Conservation (phyloP, 176 grass and related monocot species). For the Tillandsia fasciculata region DNA sequence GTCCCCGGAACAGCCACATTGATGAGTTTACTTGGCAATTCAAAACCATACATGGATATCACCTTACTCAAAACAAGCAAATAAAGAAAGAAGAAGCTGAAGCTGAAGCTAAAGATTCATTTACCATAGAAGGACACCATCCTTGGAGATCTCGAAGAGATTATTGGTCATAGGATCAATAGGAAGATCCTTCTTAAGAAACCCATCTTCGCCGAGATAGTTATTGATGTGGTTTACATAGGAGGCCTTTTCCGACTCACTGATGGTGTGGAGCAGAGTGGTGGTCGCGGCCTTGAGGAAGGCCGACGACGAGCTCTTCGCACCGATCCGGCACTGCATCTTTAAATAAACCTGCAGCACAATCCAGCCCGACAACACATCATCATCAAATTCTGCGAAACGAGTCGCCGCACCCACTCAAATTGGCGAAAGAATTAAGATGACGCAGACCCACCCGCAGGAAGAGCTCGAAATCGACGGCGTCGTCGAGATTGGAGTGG, state of each 20-base stretch:
- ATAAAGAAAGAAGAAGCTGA: not conserved
- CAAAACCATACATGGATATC: not conserved
- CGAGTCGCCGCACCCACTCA: not conserved
- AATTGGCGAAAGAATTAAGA: not conserved
- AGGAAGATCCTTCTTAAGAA: slow-evolving; percentile 59
- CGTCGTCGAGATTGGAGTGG: slow-evolving; percentile 27
- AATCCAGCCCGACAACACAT: not conserved
- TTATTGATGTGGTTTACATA: slow-evolving; percentile 93
- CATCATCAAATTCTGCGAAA: not conserved
- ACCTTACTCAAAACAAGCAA: not conserved
- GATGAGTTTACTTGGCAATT: slow-evolving; percentile 68
- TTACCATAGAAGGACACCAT: slow-evolving; percentile 88
- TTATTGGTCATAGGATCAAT: slow-evolving; percentile 68
- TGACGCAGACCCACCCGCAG: slow-evolving; percentile 35
- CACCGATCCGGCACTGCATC: slow-evolving; percentile 53
- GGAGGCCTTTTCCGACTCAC: slow-evolving; percentile 84
- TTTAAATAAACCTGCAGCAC: slow-evolving; percentile 40
- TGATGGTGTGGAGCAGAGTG: slow-evolving; percentile 94
- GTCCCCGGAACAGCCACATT: slow-evolving; percentile 90
- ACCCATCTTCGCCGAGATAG: slow-evolving; percentile 65
- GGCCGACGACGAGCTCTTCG: slow-evolving; percentile 22
- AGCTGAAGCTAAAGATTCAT: not conserved
- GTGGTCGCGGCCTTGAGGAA: slow-evolving; percentile 77
- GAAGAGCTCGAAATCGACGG: slow-evolving; percentile 73
- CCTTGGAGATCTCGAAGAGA: slow-evolving; percentile 80